These are phyloP conservation scores for Leucocoprinus leucothites DNA, from an alignment of 768 basidiomycete genomes.

Conservation along the genomic window DNA sequence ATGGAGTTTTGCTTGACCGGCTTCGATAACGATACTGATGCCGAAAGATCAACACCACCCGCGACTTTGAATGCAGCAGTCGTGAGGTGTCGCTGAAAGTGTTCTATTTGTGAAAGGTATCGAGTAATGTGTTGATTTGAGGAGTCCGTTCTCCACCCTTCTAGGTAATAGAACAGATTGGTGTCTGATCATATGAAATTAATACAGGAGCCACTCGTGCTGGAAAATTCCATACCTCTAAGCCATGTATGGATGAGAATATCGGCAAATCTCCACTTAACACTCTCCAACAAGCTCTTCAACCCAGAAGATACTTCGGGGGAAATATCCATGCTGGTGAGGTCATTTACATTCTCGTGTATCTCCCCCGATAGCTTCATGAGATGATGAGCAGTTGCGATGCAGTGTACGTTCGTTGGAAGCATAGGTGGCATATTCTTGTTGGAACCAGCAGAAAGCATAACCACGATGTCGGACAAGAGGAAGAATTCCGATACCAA, in stretches of 20 bases:
- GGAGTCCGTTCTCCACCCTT: slow-evolving; percentile 76
- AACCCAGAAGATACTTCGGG: slow-evolving; percentile 67
- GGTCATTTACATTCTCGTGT: slow-evolving; percentile 81
- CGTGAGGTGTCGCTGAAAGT: slow-evolving; percentile 77
- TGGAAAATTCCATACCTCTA: slow-evolving; percentile 52
- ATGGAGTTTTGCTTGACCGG: slow-evolving; percentile 59
- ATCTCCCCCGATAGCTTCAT: slow-evolving; percentile 81
- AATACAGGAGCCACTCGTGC: neutral
- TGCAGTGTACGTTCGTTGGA: slow-evolving; percentile 73
- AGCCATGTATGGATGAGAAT: slow-evolving; percentile 77
- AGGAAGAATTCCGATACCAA: slow-evolving; percentile 86
- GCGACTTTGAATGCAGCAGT: slow-evolving; percentile 78
- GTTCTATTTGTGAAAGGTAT: slow-evolving; percentile 74
- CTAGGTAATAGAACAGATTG: slow-evolving; percentile 75
- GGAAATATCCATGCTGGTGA: slow-evolving; percentile 76
- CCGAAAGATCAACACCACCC: slow-evolving; percentile 62
- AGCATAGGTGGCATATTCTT: slow-evolving; percentile 48
- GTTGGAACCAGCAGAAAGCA: slow-evolving; percentile 45
- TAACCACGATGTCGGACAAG: slow-evolving; percentile 64
- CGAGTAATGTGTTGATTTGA: slow-evolving; percentile 64
- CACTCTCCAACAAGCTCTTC: slow-evolving; percentile 73
- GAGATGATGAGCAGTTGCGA: slow-evolving; percentile 81
- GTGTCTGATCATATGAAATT: slow-evolving; percentile 54
- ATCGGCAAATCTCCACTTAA: slow-evolving; percentile 87
- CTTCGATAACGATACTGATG: slow-evolving; percentile 43